Evolutionary conservation across 2,329 filamentous ascomycete genomes (phyloP).

Genomic region (Ophiocordyceps camponoti-leonardi): DNA sequence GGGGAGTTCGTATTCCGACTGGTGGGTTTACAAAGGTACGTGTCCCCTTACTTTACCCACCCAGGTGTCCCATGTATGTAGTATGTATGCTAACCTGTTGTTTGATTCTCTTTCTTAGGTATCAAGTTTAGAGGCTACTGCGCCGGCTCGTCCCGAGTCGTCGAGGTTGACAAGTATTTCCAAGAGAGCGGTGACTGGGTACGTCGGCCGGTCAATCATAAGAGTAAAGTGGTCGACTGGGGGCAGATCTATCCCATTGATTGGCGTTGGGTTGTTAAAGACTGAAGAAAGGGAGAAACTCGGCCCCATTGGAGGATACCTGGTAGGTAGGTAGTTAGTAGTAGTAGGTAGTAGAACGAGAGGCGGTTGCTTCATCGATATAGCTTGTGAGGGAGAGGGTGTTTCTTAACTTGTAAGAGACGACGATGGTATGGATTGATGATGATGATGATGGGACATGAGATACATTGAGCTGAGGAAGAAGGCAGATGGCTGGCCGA

Average conservation of each 20-base stretch:
- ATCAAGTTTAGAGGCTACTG: background rate
- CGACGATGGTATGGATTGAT: too few species aligned
- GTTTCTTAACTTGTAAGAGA: too few species aligned
- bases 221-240: background rate
- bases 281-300: too few species aligned
- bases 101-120: background rate
- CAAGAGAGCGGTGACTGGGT: background rate
- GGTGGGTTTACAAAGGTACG: background rate
- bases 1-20: background rate
- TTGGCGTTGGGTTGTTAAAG: constrained; percentile 1
- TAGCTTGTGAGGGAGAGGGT: too few species aligned
- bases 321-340: too few species aligned
- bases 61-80: too few species aligned
- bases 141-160: background rate
- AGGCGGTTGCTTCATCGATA: too few species aligned
- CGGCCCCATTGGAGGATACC: too few species aligned
- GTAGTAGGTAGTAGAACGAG: too few species aligned
- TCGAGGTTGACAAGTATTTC: background rate
- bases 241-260: background rate
- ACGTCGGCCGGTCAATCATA: background rate
- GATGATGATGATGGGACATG: too few species aligned
- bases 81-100: too few species aligned
- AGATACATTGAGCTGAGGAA: background rate
- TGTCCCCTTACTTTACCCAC: background rate
- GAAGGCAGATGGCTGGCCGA: too few species aligned